Base-by-base conservation (phyloP, 176 grass and related monocot genomes). In the Hsuehochloa calcarea region DNA sequence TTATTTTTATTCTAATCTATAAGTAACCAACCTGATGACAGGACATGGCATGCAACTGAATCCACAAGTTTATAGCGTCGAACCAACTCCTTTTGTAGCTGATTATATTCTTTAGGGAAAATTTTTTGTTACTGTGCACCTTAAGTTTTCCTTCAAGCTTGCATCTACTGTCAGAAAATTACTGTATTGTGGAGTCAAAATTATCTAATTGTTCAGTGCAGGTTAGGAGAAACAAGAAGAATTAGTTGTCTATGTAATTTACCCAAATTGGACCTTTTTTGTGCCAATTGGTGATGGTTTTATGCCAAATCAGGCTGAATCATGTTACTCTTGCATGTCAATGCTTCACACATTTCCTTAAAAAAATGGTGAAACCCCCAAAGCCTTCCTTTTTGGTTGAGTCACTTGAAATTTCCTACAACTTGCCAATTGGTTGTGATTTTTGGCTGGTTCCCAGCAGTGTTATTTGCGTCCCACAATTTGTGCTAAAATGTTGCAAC, bases 1-100 rank as follows among this genome's bases (percentile, higher is more conserved):
- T 66, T 67, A 3, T 59, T 43, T 63, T 71, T 10, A 63, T 20
- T 55, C 44, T 70, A 45, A 22, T 47, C 58, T 25, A 4, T 37
- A 43, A 77, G 20, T 77, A 77, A 77, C 9, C 15, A 64, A 70
- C 54, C 55, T 71, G 25, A 90, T 31, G 17, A 52, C 70, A 71
- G 16, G 41, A 52, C 16, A 77, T 88, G 10, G 2, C 20, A 65
- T 35, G 38, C 14, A 10, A 27, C 25, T 72, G 26, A 55, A 64
- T 10, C 22, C 5, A 52, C 23, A 70, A 44, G 63, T 49, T 69
- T 70, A 4, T 37, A 37, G 23, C 50, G 7, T 71, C 20, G 6
- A 51, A 43, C 25, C 23, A 44, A 25, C 67, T 72, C 2, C 62
- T 65, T 65, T 29, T 89, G 38, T 8, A 67, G 50, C 29, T 66